These are phyloP conservation scores for Capronia epimyces DNA, from an alignment of 2,329 filamentous ascomycete genomes.

Conservation along the genomic window DNA sequence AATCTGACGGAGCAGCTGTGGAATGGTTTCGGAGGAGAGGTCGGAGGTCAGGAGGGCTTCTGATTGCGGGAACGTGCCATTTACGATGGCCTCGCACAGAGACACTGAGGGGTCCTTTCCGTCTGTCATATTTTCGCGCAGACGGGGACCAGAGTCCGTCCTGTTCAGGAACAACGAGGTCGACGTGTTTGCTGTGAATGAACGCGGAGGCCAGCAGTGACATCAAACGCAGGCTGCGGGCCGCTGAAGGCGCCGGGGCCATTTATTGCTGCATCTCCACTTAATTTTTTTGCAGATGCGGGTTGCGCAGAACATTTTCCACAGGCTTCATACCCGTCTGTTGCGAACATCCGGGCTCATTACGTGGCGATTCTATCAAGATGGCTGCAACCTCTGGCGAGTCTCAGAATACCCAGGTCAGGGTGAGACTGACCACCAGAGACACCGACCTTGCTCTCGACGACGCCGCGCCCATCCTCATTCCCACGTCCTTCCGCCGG, in stretches of 20 bases:
- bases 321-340: background rate
- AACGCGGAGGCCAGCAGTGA: background rate
- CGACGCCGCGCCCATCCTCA: conserved; percentile 52
- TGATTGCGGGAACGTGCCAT: conserved; percentile 52
- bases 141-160: background rate
- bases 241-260: background rate
- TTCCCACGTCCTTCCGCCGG: conserved; percentile 52
- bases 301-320: conserved; percentile 1
- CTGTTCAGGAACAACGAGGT: background rate
- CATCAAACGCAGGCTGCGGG: conserved; percentile 1
- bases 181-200: background rate
- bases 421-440: conserved; percentile 50
- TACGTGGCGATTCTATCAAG: background rate
- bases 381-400: conserved; percentile 6
- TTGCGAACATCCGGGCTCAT: background rate
- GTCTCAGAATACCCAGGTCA: conserved; percentile 41
- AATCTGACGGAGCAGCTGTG: conserved; percentile 48
- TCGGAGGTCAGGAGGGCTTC: conserved; percentile 52
- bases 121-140: conserved; percentile 12
- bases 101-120: conserved; percentile 4
- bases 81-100: conserved; percentile 26
- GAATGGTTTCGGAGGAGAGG: conserved; percentile 46
- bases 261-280: background rate
- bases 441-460: conserved; percentile 51
- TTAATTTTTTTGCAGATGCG: background rate